Conservation (phyloP, 352 stramenopile genomes). For the Globisporangium sylvaticum region DNA sequence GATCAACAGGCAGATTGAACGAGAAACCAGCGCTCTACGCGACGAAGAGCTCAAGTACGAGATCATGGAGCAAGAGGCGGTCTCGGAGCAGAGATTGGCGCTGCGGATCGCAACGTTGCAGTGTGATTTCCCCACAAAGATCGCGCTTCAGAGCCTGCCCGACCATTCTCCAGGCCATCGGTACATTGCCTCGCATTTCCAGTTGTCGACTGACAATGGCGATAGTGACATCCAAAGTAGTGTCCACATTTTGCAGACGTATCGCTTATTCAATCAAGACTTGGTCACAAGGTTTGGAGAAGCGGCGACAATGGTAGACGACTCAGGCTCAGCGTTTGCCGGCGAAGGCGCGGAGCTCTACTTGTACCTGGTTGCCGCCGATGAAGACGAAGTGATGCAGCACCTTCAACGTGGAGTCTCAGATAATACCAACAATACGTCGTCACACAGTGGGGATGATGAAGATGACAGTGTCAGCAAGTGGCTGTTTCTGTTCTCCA, state of each 20-base stretch:
- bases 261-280: constrained; percentile 43
- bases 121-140: constrained; percentile 22
- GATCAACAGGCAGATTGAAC: constrained; percentile 23
- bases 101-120: constrained; percentile 34
- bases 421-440: background rate
- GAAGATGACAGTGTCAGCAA: background rate
- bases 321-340: background rate
- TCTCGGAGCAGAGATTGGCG: constrained; percentile 39
- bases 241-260: constrained; percentile 37
- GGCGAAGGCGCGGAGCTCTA: constrained; percentile 32
- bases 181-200: constrained; percentile 41
- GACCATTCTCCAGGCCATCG: constrained; percentile 42
- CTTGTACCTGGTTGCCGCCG: constrained; percentile 31
- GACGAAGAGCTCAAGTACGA: constrained; percentile 35
- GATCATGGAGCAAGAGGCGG: constrained; percentile 41
- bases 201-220: constrained; percentile 3
- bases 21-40: constrained; percentile 17
- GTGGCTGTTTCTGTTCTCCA: constrained; percentile 44
- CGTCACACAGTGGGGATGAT: background rate
- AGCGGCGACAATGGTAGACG: background rate
- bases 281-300: constrained; percentile 28
- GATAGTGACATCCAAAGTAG: background rate
- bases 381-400: constrained; percentile 28
- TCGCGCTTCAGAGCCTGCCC: constrained; percentile 46
- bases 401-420: constrained; percentile 36